Conservation (phyloP, 2,329 filamentous ascomycete species). For the Talaromyces amestolkiae region DNA sequence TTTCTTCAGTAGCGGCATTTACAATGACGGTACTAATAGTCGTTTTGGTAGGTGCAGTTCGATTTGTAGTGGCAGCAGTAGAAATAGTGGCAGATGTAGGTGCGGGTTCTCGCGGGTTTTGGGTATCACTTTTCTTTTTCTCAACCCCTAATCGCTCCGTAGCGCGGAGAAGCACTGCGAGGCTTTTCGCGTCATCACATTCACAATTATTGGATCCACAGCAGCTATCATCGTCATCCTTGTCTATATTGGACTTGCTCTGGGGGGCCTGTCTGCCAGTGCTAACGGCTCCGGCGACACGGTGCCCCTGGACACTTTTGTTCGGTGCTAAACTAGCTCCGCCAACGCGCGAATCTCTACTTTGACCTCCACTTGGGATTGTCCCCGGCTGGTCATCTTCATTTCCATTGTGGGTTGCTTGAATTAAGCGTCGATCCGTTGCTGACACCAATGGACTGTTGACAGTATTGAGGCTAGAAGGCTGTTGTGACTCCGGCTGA, state of each 20-base stretch:
- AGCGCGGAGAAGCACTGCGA: constrained; percentile 17
- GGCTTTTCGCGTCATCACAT: constrained; percentile 19
- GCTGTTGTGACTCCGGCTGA: not conserved
- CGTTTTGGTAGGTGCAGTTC: not conserved
- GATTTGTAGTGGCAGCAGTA: not conserved
- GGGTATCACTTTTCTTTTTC: not conserved
- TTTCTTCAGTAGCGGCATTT: not conserved
- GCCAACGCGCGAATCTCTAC: not conserved
- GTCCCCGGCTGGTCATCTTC: not conserved
- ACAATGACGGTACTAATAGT: not conserved
- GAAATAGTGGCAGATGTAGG: not conserved
- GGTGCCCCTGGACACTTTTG: not conserved
- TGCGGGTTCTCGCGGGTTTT: not conserved
- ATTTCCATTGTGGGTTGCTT: not conserved
- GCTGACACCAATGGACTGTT: not conserved
- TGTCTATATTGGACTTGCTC: constrained; percentile 3
- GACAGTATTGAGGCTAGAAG: not conserved
- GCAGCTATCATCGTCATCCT: constrained; percentile 13
- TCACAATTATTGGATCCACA: constrained; percentile 11
- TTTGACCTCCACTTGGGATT: not conserved
- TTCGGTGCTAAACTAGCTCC: constrained; percentile 2
- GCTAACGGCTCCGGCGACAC: not conserved
- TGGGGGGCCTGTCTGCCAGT: not conserved
- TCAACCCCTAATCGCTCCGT: constrained; percentile 15
- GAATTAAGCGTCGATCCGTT: not conserved